phyloP scores from a whole-genome alignment of 2,329 filamentous ascomycete species.

The Chaetomiaceae sp. region DNA sequence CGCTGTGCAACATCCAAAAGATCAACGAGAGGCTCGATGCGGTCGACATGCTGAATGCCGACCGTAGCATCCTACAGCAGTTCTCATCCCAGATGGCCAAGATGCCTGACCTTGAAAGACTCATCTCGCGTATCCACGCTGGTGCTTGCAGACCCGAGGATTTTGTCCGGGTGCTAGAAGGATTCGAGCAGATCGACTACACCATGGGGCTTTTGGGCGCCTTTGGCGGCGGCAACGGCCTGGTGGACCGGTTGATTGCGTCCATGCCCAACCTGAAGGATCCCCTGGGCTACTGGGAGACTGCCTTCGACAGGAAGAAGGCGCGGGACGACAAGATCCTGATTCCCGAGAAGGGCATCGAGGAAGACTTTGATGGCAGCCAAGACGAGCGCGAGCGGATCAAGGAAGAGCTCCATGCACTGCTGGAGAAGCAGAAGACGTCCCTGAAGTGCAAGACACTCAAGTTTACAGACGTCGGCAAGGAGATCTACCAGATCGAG shows the following conservation, averaged over 20 bases:
- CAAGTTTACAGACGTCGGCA: constrained; percentile 80
- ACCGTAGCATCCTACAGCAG: constrained; percentile 73
- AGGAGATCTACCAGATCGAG: constrained; percentile 95
- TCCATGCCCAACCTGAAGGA: constrained; percentile 80
- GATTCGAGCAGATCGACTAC: constrained; percentile 96
- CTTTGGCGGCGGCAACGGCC: constrained; percentile 70
- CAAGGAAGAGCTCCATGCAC: constrained; percentile 63
- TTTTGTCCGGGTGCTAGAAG: constrained; percentile 88
- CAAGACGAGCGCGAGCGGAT: constrained; percentile 71
- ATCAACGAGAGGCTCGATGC: constrained; percentile 95
- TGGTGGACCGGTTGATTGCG: constrained; percentile 77
- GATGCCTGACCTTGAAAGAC: constrained; percentile 87
- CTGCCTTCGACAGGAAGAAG: constrained; percentile 78
- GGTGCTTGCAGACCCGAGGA: constrained; percentile 86
- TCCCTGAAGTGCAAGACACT: constrained; percentile 70
- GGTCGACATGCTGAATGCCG: constrained; percentile 85
- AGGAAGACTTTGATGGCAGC: constrained; percentile 86
- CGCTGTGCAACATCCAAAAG: constrained; percentile 75
- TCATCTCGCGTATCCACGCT: constrained; percentile 92
- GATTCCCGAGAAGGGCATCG: constrained; percentile 80
- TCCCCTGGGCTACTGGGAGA: constrained; percentile 78
- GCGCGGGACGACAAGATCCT: constrained; percentile 76
- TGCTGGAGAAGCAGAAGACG: constrained; percentile 67
- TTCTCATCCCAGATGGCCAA: constrained; percentile 85
- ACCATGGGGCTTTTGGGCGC: constrained; percentile 75